Base-by-base conservation (phyloP, 805 yeast species). In the Metschnikowia cubensis region DNA sequence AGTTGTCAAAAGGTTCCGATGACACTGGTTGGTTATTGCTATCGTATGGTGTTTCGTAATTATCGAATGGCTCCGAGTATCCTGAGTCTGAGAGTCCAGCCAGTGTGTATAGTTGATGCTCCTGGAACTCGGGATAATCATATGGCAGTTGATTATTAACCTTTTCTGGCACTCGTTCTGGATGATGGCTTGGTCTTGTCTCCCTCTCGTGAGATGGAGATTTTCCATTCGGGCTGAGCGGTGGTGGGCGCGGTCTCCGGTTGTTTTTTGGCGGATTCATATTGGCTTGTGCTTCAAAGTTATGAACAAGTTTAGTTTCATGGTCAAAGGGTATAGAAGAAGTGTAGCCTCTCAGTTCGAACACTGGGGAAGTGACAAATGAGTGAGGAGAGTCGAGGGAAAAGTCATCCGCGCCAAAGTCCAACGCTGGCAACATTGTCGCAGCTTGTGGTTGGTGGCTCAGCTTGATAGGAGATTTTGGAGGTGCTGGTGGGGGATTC, bases 1-100 rank as follows among this genome's bases (percentile, higher is more conserved):
- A 66, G 31, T 64, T 58, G 6, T 66, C 68, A 38, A 59, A 64
- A 0, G 71, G 70, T 39, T 67, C 70, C 15, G 53, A 54, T 1
- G 58, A 17, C 11, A 35, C 8, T 47, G 47, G 18, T 18, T 46
- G 34, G 41, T 48, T 32, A 35, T 40, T 29, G 35, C 22, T 41
- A 10, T 62, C 69, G 14, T 54, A 60, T 21, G 54, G 52, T 0
- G 66, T 61, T 13, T 53, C 57, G 38, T 67, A 65, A 15, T 43
- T 51, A 7, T 63, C 62, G 25, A 52, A 65, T 1, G 71, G 72
- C 45, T 68, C 71, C 21, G 53, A 53, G 51, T 56, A 61, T 10
- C 36, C 45, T 5, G 46, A 22, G 15, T 17, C 17, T 5, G 29
- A 14, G 6, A 6, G 31, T 14, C 14, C 41, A 18, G 29, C 6